Evolutionary conservation across 208 protist species (phyloP), one percentile per base, ranked within the genome.

Genomic region (Acanthamoeba sp.): DNA sequence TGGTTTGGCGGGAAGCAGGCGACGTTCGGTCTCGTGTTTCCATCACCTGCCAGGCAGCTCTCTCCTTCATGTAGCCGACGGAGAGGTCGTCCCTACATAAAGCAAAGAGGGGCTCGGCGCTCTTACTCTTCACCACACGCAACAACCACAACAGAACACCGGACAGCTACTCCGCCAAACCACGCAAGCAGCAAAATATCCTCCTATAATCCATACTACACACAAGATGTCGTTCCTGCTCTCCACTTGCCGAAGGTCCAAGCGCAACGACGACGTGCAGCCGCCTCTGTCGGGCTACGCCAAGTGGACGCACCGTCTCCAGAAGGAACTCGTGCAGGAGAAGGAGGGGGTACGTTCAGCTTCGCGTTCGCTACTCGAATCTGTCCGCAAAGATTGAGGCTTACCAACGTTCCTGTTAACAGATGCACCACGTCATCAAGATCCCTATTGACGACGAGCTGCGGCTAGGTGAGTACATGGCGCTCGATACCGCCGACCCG

Each of bases 261-360:
- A 38, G 7, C 73, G 40, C 40, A 34, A 84, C 29, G 73, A 84
- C 73, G 27, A 34, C 73, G 73, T 84, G 34, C 73, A 84, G 73
- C 73, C 73, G 22, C 73, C 73, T 27, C 73, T 84, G 73, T 84
- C 73, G 1, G 73, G 73, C 38, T 84, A 84, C 29, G 73, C 73
- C 73, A 84, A 84, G 40, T 84, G 73, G 73, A 34, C 73, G 34
- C 73, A 84, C 73, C 73, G 73, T 7, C 38, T 84, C 12, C 73
- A 84, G 73, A 52, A 84, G 40, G 73, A 84, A 27, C 34, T 84
- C 38, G 27, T 55, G 1, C 9, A 45, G 22, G 73, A 84, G 34
- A n/a, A 84, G 42, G 40, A 84, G 20, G 73, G 36, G 29, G 66
- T 76, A 76, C 66, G 66, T 40, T 22, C 16, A 62, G 20, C 55